A percentile compares a stretch with the other conserved stretches of the same genome.
These are phyloP conservation scores for Skeletonema tropicum DNA, from an alignment of 108 stramenopile genomes.

Conservation along the genomic window DNA sequence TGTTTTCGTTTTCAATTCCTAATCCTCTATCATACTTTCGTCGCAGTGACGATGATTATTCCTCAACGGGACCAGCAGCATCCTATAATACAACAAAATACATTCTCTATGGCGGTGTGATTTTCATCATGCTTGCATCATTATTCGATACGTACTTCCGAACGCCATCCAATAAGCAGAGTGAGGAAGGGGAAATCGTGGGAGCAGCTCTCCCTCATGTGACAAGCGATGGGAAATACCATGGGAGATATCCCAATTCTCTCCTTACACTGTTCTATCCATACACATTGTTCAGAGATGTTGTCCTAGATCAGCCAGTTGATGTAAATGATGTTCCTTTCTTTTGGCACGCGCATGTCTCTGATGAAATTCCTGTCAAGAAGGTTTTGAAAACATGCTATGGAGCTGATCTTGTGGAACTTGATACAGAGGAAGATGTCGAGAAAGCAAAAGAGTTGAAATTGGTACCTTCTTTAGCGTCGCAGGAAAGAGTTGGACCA, in stretches of 20 bases:
- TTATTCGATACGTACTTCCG: conserved; percentile 12
- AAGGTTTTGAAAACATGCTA: conserved; percentile 45
- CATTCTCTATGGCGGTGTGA: conserved; percentile 7
- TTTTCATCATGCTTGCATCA: conserved; percentile 13
- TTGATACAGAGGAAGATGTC: conserved; percentile 44
- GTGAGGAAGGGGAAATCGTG: neutral
- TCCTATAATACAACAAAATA: conserved; percentile 13
- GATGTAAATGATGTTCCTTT: conserved; percentile 47
- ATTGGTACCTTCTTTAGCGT: conserved; percentile 27
- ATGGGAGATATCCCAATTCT: conserved; percentile 58
- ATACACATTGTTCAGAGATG: conserved; percentile 54
- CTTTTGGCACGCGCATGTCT: conserved; percentile 52
- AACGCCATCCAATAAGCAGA: neutral
- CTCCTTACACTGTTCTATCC: conserved; percentile 58
- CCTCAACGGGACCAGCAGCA: neutral
- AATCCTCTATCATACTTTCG: conserved; percentile 15
- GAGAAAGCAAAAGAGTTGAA: conserved; percentile 41
- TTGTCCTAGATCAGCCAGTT: conserved; percentile 59
- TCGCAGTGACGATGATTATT: neutral
- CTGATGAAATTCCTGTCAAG: conserved; percentile 45
- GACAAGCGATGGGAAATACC: conserved; percentile 41
- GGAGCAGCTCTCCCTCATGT: conserved; percentile 17
- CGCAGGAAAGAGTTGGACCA: conserved; percentile 24
- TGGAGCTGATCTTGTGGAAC: conserved; percentile 48
- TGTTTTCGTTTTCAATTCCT: conserved; percentile 4